Evolutionary conservation across 805 yeast genomes (phyloP), one percentile per base, ranked within the genome.

Genomic region (Saccharomycopsis selenospora): DNA sequence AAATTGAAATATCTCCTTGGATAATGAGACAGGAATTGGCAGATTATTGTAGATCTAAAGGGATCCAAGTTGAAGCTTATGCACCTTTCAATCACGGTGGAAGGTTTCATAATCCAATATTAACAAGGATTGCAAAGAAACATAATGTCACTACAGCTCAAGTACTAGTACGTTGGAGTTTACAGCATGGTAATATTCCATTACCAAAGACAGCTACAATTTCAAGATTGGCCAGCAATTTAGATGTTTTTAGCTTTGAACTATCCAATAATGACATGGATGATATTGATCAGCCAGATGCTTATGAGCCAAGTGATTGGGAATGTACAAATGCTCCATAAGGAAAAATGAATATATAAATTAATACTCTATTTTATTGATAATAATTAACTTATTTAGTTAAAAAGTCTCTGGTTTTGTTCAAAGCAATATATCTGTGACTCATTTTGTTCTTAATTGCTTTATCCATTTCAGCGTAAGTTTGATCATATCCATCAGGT

Each of bases 391-490:
- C 8, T 43, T 18, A 17, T 43, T 29, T 7, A 24, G 28, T 24
- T n/a, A 83, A 66, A 56, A 70, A 86, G 23, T 71, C 77, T 60
- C 76, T 79, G 49, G 93, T 75, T 63, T 85, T 76, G 48, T 71
- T 78, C 59, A 93, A 74, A 0, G 99, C 97, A 64, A 75, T 82
- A 60, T 74, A 88, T 59, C 99, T 75, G 61, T 95, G 99, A 55
- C 95, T 83, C 54, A 93, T 85, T 18, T 72, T 62, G 66, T 93
- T 90, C 70, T 95, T 93, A 26, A 73, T 70, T 1, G 64, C 60
- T 61, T 85, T 85, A 46, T 76, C 80, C 90, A 93, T 79, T 65
- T 93, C 97, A 8, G 97, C 98, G 61, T 88, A 90, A 0, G 93
- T 85, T 60, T 81, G 69, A 18, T 73, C 67, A 58, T 65, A 80